phyloP scores from a whole-genome alignment of 139 green algal genomes.

The Picochlorum sp. region DNA sequence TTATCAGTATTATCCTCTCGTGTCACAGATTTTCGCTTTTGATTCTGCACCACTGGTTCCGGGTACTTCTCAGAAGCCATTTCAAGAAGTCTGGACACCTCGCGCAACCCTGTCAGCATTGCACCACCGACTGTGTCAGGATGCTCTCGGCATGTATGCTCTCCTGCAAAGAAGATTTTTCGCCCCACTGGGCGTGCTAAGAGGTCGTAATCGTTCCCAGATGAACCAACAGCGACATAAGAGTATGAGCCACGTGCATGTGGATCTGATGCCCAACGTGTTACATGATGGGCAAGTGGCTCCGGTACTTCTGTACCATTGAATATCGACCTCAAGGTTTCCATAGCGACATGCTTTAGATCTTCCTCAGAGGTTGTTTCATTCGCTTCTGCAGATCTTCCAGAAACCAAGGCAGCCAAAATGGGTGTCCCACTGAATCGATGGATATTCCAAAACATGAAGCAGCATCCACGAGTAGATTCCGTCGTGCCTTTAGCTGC shows the following conservation, averaged over 20 bases:
- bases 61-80: conserved; percentile 25
- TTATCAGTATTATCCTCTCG: conserved; percentile 7
- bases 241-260: conserved; percentile 57
- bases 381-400: conserved; percentile 12
- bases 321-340: conserved; percentile 24
- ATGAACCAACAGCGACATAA: conserved; percentile 60
- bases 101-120: conserved; percentile 65
- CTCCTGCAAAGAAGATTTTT: conserved; percentile 74
- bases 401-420: conserved; percentile 48
- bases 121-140: conserved; percentile 82
- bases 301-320: conserved; percentile 29
- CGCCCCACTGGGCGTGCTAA: conserved; percentile 48
- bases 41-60: conserved; percentile 3
- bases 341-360: conserved; percentile 31
- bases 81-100: conserved; percentile 49
- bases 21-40: not conserved
- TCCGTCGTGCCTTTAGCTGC: conserved; percentile 27
- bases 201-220: conserved; percentile 54
- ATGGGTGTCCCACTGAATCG: conserved; percentile 33
- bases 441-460: conserved; percentile 84
- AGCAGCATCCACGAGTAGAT: conserved; percentile 48
- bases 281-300: conserved; percentile 27
- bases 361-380: conserved; percentile 18
- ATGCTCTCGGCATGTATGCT: conserved; percentile 73
- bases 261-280: conserved; percentile 38